Conservation (phyloP, 2,329 filamentous ascomycete genomes). For the Trichophyton benhamiae region DNA sequence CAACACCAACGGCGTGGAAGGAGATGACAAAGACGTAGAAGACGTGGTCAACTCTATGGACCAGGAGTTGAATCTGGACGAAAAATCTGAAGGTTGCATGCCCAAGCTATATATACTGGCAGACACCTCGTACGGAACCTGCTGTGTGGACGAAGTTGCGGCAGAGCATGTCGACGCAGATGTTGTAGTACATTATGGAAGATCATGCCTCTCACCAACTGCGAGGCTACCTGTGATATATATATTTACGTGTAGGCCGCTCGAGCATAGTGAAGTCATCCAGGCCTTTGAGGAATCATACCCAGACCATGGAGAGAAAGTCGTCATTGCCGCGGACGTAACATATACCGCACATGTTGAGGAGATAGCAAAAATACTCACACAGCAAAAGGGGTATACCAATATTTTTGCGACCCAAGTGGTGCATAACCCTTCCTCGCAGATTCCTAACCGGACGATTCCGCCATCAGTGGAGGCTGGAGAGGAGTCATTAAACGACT, state of each 20-base stretch:
- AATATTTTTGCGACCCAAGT: slow-evolving; percentile 59
- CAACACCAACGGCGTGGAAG: slow-evolving; percentile 9
- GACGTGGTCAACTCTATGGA: slow-evolving; percentile 5
- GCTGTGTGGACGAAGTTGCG: slow-evolving; percentile 92
- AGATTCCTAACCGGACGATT: slow-evolving; percentile 72
- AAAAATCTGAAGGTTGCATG: slow-evolving; percentile 13
- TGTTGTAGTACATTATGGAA: slow-evolving; percentile 85
- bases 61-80: slow-evolving; percentile 13
- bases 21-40: slow-evolving; percentile 16
- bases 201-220: slow-evolving; percentile 83
- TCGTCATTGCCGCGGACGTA: slow-evolving; percentile 79
- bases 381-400: slow-evolving; percentile 51
- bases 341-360: slow-evolving; percentile 68
- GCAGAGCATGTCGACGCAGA: slow-evolving; percentile 88
- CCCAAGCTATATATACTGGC: slow-evolving; percentile 66
- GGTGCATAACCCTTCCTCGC: slow-evolving; percentile 63
- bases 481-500: slow-evolving; percentile 45
- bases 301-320: slow-evolving; percentile 47
- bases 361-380: slow-evolving; percentile 44
- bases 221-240: slow-evolving; percentile 78
- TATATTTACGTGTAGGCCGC: slow-evolving; percentile 64
- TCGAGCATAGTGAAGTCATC: slow-evolving; percentile 50
- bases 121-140: slow-evolving; percentile 93
- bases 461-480: slow-evolving; percentile 38
- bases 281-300: slow-evolving; percentile 58